These are phyloP conservation scores for Circinella minor DNA, from an alignment of 371 early-diverging fungal genomes.

Conservation along the genomic window DNA sequence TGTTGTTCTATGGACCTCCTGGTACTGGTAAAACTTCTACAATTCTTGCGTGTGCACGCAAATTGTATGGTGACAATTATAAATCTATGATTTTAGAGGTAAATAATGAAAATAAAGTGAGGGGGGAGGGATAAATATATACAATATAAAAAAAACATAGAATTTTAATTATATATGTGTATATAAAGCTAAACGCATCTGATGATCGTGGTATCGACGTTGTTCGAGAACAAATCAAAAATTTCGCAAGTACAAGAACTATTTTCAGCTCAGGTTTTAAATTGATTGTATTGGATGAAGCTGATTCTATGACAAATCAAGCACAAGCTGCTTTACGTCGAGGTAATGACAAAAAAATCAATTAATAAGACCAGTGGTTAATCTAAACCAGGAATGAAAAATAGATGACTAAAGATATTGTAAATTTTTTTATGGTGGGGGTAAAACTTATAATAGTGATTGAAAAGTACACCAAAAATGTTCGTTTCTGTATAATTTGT, in stretches of 20 bases:
- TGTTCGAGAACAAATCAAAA: slow-evolving; percentile 98
- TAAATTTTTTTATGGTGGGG: too few relatives aligned
- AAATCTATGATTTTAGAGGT: slow-evolving; percentile 91
- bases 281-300: slow-evolving; percentile 98
- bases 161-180: background rate
- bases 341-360: slow-evolving; percentile 44
- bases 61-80: slow-evolving; percentile 80
- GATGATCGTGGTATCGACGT: slow-evolving; percentile 99
- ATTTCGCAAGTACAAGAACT: slow-evolving; percentile 93
- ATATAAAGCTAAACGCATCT: slow-evolving; percentile 91
- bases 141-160: background rate
- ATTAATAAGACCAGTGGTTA: background rate
- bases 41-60: slow-evolving; percentile 88
- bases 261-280: slow-evolving; percentile 84
- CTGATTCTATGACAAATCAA: slow-evolving; percentile 97
- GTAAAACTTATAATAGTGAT: slow-evolving; percentile 68
- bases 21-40: slow-evolving; percentile 99
- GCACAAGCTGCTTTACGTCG: slow-evolving; percentile 97
- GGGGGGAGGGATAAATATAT: too few relatives aligned
- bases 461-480: slow-evolving; percentile 97
- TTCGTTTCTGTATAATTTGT: slow-evolving; percentile 98
- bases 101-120: background rate
- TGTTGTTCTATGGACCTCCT: slow-evolving; percentile 99
- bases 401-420: too few relatives aligned
- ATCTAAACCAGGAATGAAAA: too few relatives aligned